A percentile compares a stretch with the other conserved stretches of the same genome.
Evolutionary conservation across 176 grass and related monocot genomes (phyloP).

Genomic region (Secale cereale): DNA sequence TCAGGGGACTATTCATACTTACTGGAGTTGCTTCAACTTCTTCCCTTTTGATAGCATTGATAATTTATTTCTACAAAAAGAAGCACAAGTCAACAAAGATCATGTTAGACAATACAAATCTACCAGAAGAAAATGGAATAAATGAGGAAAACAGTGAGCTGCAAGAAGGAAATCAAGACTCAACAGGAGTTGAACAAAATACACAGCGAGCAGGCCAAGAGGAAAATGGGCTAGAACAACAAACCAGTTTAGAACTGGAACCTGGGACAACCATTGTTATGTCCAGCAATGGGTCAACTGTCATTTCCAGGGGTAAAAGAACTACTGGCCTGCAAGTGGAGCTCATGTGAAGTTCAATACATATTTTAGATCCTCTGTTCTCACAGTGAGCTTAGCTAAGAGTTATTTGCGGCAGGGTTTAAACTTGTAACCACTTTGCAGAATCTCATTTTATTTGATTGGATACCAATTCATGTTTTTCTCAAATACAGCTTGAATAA

Average conservation of each 20-base stretch:
- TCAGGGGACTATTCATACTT: constrained; percentile 43
- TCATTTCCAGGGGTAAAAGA: not conserved
- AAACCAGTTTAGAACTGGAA: not conserved
- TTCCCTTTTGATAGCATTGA: constrained; percentile 34
- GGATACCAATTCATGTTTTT: not conserved
- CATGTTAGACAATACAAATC: not conserved
- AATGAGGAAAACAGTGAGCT: constrained; percentile 1
- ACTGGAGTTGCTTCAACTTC: constrained; percentile 33
- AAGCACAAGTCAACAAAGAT: not conserved
- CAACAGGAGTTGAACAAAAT: not conserved
- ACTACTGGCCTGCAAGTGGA: not conserved
- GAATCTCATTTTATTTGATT: not conserved
- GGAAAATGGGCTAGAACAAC: not conserved
- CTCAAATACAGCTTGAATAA: not conserved
- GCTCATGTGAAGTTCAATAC: not conserved
- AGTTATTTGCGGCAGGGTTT: not conserved
- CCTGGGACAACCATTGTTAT: not conserved
- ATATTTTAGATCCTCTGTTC: not conserved
- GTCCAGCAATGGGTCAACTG: not conserved
- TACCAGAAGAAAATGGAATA: not conserved
- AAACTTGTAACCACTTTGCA: not conserved
- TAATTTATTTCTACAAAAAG: constrained; percentile 28
- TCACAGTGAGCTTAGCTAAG: not conserved
- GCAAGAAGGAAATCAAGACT: not conserved
- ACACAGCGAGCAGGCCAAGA: not conserved